Evolutionary conservation across 2,329 filamentous ascomycete species (phyloP).

Genomic region (Tolypocladium guangdongense): DNA sequence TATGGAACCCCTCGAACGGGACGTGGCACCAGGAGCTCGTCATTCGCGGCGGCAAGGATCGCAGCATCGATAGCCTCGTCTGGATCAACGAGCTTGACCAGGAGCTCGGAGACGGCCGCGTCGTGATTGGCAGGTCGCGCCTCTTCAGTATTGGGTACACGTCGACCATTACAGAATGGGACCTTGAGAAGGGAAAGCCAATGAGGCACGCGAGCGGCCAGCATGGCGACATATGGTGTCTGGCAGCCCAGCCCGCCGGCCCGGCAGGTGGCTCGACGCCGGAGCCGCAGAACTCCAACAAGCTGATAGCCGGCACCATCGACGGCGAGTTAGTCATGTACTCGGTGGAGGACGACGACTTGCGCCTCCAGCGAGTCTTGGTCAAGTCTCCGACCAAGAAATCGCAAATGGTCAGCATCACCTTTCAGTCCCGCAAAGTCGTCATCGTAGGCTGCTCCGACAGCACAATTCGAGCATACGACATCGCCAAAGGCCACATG

Average conservation of each 20-base stretch:
- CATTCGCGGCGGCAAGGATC: constrained; percentile 70
- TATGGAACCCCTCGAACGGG: constrained; percentile 82
- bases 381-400: constrained; percentile 71
- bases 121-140: constrained; percentile 60
- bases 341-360: constrained; percentile 72
- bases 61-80: constrained; percentile 79
- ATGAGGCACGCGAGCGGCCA: constrained; percentile 80
- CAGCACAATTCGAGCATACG: constrained; percentile 84
- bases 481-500: constrained; percentile 66
- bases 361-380: constrained; percentile 69
- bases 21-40: constrained; percentile 85
- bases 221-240: constrained; percentile 94
- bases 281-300: constrained; percentile 32
- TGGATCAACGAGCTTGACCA: constrained; percentile 85
- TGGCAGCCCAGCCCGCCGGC: constrained; percentile 68
- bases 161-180: constrained; percentile 88
- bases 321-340: constrained; percentile 84
- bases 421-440: constrained; percentile 74
- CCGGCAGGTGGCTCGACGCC: constrained; percentile 5
- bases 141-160: constrained; percentile 97
- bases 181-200: constrained; percentile 67
- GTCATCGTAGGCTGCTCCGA: constrained; percentile 92
- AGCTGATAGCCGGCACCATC: constrained; percentile 77
- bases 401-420: constrained; percentile 79
- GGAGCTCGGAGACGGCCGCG: constrained; percentile 48